A percentile compares a stretch with the other conserved stretches of the same genome.
Conservation (phyloP, 306 rosid species). For the Styphnolobium japonicum region DNA sequence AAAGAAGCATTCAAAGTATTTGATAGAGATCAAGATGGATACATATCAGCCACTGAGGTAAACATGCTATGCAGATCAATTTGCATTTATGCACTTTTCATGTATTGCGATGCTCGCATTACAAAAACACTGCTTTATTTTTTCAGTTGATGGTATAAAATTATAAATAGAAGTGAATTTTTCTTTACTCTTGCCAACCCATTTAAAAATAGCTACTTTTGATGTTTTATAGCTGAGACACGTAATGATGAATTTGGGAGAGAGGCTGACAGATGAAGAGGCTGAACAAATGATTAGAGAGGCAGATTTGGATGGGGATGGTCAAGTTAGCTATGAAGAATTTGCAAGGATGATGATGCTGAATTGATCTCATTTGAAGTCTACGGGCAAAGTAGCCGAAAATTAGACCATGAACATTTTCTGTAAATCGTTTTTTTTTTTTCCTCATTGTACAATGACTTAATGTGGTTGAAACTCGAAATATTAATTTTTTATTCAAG, state of each 20-base stretch:
- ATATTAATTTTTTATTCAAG: no score
- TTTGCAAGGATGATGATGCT: constrained; percentile 54
- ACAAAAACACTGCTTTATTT: neutral
- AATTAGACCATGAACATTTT: neutral
- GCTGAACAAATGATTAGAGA: constrained; percentile 74
- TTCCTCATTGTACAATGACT: neutral
- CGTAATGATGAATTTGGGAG: constrained; percentile 74
- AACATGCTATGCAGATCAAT: neutral
- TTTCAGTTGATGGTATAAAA: neutral
- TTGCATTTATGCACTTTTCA: neutral
- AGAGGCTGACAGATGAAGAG: constrained; percentile 65
- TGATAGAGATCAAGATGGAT: constrained; percentile 83
- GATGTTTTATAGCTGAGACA: constrained; percentile 44
- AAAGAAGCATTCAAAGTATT: constrained; percentile 85
- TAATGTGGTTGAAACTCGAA: neutral
- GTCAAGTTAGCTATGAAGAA: constrained; percentile 72
- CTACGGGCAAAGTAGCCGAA: neutral
- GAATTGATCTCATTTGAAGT: constrained; percentile 14
- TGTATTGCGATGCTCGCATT: neutral
- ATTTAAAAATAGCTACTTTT: neutral
- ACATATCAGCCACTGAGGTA: constrained; percentile 71
- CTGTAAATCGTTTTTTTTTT: neutral
- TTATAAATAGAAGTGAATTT: neutral
- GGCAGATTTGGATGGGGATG: constrained; percentile 84
- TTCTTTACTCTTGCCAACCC: neutral